A percentile compares a stretch with the other conserved stretches of the same genome.
phyloP scores from a whole-genome alignment of 2,329 filamentous ascomycete genomes.

The Parafenestella ontariensis region DNA sequence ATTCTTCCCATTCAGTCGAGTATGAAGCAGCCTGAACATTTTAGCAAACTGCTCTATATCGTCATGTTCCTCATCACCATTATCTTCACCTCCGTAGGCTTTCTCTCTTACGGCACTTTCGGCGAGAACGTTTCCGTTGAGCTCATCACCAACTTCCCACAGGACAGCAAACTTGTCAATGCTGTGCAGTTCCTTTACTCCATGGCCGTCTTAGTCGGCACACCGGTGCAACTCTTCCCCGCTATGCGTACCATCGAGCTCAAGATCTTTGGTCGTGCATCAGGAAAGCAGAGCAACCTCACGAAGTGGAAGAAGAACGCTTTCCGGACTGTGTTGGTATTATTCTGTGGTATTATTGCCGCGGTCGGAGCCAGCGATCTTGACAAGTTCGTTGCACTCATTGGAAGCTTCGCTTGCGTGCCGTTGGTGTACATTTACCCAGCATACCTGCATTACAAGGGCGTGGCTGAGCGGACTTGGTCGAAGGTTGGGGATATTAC shows the following conservation, averaged over 20 bases:
- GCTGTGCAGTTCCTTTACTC: constrained; percentile 78
- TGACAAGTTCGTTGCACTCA: constrained; percentile 77
- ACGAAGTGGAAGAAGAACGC: constrained; percentile 82
- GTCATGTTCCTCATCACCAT: constrained; percentile 78
- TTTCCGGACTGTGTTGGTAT: constrained; percentile 65
- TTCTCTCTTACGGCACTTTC: constrained; percentile 77
- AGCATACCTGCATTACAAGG: constrained; percentile 72
- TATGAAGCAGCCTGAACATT: constrained; percentile 74
- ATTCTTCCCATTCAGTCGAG: constrained; percentile 79
- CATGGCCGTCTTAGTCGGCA: constrained; percentile 74
- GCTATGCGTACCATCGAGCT: constrained; percentile 75
- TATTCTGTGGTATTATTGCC: constrained; percentile 66
- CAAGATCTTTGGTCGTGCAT: constrained; percentile 68
- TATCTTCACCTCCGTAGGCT: constrained; percentile 75
- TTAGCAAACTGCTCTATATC: constrained; percentile 68
- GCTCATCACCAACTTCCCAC: constrained; percentile 78
- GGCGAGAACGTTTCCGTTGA: constrained; percentile 73
- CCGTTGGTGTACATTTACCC: constrained; percentile 81
- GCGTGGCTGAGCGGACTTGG: constrained; percentile 64
- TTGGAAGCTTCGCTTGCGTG: constrained; percentile 76
- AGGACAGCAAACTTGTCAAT: constrained; percentile 74
- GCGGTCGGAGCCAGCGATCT: constrained; percentile 72
- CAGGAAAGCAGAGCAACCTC: constrained; percentile 68
- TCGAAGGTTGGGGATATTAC: constrained; percentile 66
- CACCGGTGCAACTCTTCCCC: constrained; percentile 77